Conservation (phyloP, 768 basidiomycete genomes). For the Clavulina sp. region DNA sequence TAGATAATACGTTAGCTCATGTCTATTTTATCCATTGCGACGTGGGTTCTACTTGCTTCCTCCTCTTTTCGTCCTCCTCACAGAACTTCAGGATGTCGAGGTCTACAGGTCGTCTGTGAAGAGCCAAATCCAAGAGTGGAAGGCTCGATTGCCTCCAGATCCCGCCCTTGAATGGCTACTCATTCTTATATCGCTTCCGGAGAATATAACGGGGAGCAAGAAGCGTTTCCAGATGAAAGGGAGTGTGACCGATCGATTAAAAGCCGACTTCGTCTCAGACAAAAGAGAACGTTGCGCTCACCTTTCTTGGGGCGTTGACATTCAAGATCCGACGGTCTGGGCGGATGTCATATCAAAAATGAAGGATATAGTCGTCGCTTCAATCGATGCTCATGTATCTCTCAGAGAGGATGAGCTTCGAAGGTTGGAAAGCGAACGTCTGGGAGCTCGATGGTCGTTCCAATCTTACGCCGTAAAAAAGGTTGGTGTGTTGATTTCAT, state of each 20-base stretch:
- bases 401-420: slow-evolving; percentile 81
- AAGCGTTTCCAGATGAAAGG: slow-evolving; percentile 74
- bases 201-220: slow-evolving; percentile 35
- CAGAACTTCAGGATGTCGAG: slow-evolving; percentile 36
- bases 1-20: slow-evolving; percentile 79
- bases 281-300: slow-evolving; percentile 85
- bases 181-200: slow-evolving; percentile 64
- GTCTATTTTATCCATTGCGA: slow-evolving; percentile 79
- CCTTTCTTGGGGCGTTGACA: slow-evolving; percentile 53
- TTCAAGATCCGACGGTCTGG: slow-evolving; percentile 66
- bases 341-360: slow-evolving; percentile 74
- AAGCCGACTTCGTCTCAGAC: slow-evolving; percentile 77
- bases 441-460: slow-evolving; percentile 97
- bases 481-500: slow-evolving; percentile 27
- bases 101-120: slow-evolving; percentile 59
- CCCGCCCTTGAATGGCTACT: slow-evolving; percentile 92
- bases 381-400: slow-evolving; percentile 63
- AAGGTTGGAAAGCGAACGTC: slow-evolving; percentile 72
- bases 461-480: slow-evolving; percentile 93
- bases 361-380: slow-evolving; percentile 73
- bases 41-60: slow-evolving; percentile 28
- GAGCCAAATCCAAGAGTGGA: slow-evolving; percentile 91
- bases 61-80: neutral
- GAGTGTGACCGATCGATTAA: slow-evolving; percentile 76
- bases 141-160: slow-evolving; percentile 38